phyloP scores from a whole-genome alignment of 2,329 filamentous ascomycete genomes.

The Penicillium vulpinum region DNA sequence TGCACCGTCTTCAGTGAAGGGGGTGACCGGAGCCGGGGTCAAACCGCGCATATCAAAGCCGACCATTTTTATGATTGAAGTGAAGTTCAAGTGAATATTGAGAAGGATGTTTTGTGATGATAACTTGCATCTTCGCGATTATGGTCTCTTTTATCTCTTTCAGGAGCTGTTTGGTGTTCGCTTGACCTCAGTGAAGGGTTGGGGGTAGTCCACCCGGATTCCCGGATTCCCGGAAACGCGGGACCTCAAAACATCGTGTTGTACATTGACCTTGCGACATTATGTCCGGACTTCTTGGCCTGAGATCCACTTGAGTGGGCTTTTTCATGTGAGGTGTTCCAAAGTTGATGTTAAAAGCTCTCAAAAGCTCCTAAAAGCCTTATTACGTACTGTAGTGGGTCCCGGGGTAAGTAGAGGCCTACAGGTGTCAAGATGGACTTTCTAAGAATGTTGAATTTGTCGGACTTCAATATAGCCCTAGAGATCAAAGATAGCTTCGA shows the following conservation, averaged over 20 bases:
- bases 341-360: too few species aligned
- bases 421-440: too few species aligned
- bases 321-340: too few species aligned
- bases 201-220: background rate
- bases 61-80: slow-evolving; percentile 18
- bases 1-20: slow-evolving; percentile 49
- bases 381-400: too few species aligned
- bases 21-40: slow-evolving; percentile 55
- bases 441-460: too few species aligned
- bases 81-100: background rate
- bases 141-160: background rate
- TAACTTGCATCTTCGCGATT: background rate
- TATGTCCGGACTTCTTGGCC: background rate
- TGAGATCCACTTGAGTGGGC: background rate
- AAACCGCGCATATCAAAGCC: slow-evolving; percentile 52
- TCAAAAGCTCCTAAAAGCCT: too few species aligned
- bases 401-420: too few species aligned
- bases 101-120: background rate
- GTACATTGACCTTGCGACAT: background rate
- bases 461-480: too few species aligned
- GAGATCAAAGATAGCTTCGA: too few species aligned
- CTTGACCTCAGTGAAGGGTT: background rate
- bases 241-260: too few species aligned
- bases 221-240: background rate
- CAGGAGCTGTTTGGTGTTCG: background rate